Conservation (phyloP, 257 asterid species). For the Oldenlandia corymbosa region DNA sequence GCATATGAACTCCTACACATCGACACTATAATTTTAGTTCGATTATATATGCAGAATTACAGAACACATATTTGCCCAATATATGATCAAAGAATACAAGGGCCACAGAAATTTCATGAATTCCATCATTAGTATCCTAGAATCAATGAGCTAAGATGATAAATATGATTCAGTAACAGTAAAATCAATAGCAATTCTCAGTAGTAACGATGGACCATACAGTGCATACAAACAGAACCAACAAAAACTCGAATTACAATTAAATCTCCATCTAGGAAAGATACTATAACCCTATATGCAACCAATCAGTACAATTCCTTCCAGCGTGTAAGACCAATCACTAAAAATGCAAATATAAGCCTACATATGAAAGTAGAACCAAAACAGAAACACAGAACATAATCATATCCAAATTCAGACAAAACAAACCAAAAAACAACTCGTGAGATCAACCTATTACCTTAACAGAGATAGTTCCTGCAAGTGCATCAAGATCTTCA, state of each 20-base stretch:
- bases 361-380: no score
- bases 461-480: constrained; percentile 91
- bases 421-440: background rate
- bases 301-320: background rate
- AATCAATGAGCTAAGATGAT: background rate
- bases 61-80: no score
- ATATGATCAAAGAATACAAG: no score
- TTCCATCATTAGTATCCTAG: background rate
- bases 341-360: background rate
- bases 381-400: background rate
- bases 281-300: background rate
- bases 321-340: background rate
- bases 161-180: background rate
- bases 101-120: no score
- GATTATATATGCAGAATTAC: no score
- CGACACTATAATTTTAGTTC: no score
- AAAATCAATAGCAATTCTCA: background rate
- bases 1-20: background rate
- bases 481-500: constrained; percentile 97
- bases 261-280: background rate
- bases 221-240: background rate
- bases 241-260: background rate
- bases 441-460: constrained; percentile 23
- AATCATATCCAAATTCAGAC: background rate
- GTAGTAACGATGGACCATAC: background rate